Conservation (phyloP, 805 yeast species). For the Yarrowia sp. region DNA sequence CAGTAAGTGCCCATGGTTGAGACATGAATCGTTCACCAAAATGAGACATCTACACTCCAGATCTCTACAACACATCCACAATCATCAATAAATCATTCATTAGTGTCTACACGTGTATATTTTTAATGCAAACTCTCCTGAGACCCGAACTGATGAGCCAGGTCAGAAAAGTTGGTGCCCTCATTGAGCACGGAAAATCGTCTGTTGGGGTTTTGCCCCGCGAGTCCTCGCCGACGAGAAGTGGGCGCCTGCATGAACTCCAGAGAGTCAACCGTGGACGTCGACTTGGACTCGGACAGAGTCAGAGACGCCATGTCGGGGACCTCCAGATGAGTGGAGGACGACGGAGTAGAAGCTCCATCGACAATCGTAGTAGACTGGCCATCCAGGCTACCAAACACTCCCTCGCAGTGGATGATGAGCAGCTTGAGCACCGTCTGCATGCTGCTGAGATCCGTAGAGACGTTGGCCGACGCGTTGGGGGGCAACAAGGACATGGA, state of each 20-base stretch:
- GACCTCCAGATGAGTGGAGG: constrained; percentile 1
- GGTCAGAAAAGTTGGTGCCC: constrained; percentile 37
- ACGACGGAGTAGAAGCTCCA: constrained; percentile 3
- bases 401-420: constrained; percentile 50
- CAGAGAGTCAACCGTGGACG: constrained; percentile 6
- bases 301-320: constrained; percentile 21
- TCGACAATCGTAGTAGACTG: constrained; percentile 6
- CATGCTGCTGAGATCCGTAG: constrained; percentile 60
- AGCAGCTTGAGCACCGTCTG: constrained; percentile 60
- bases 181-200: constrained; percentile 37
- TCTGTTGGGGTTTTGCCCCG: constrained; percentile 37
- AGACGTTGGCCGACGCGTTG: constrained; percentile 50
- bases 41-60: background rate
- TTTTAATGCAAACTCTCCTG: constrained; percentile 37
- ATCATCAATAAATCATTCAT: constrained; percentile 29
- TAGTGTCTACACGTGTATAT: constrained; percentile 33
- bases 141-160: constrained; percentile 35
- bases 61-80: no score
- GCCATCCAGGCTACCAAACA: constrained; percentile 44
- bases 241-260: constrained; percentile 21
- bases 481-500: constrained; percentile 63
- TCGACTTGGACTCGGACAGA: constrained; percentile 19
- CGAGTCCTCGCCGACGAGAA: constrained; percentile 26
- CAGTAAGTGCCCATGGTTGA: no score
- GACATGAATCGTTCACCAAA: no score